Evolutionary conservation across 148 eudicot species (phyloP).

Genomic region (Simmondsia chinensis): DNA sequence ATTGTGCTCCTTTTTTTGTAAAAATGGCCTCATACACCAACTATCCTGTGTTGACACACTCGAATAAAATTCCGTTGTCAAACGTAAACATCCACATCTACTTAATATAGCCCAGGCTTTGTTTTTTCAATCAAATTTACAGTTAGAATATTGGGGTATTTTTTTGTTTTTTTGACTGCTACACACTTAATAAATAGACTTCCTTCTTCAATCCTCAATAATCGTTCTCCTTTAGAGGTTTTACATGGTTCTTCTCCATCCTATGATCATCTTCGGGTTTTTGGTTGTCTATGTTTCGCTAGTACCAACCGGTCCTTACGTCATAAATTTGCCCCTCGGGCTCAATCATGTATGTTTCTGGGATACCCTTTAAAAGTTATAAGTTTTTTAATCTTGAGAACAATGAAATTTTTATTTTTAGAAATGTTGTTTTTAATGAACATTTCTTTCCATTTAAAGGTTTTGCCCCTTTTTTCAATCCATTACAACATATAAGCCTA

Average conservation of each 20-base stretch:
- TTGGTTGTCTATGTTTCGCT: slow-evolving; percentile 7
- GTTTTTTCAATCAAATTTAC: neutral
- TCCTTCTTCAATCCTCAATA: neutral
- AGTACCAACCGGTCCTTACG: neutral
- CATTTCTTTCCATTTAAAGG: too few relatives aligned
- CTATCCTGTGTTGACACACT: neutral
- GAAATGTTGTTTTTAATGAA: too few relatives aligned
- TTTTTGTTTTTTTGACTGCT: neutral
- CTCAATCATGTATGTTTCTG: too few relatives aligned
- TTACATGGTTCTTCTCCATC: neutral
- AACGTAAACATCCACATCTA: slow-evolving; percentile 7
- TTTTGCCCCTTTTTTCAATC: too few relatives aligned
- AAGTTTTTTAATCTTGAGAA: too few relatives aligned
- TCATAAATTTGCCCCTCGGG: neutral
- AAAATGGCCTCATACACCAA: neutral
- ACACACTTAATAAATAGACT: neutral
- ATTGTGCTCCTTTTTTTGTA: neutral
- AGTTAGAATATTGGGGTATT: neutral
- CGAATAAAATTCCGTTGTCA: slow-evolving; percentile 9
- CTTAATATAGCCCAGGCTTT: slow-evolving; percentile 1
- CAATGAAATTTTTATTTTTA: too few relatives aligned
- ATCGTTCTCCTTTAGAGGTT: slow-evolving; percentile 1
- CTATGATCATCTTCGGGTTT: neutral
- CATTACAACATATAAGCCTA: too few relatives aligned
- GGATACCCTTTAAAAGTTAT: too few relatives aligned